Conservation (phyloP, 1,284 basidiomycete species). For the Coniferiporia weirii region DNA sequence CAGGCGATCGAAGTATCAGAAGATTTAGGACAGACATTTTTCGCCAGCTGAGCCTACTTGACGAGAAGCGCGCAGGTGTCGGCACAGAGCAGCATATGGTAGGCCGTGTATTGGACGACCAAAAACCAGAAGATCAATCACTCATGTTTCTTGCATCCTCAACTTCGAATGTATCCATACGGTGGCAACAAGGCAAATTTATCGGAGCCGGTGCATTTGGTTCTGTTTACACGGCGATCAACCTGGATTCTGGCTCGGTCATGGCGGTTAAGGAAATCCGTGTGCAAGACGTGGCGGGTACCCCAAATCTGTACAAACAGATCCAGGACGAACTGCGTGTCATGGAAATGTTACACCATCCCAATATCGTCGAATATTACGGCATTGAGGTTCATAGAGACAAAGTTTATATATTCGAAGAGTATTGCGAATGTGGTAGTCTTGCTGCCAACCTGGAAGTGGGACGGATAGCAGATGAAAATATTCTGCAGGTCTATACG, state of each 20-base stretch:
- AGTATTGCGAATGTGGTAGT: slow-evolving; percentile 97
- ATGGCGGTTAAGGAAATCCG: slow-evolving; percentile 99
- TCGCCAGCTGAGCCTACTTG: slow-evolving; percentile 57
- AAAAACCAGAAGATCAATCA: slow-evolving; percentile 87
- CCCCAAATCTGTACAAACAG: slow-evolving; percentile 83
- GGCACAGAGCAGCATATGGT: slow-evolving; percentile 69
- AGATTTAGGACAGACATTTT: slow-evolving; percentile 70
- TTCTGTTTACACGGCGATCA: slow-evolving; percentile 96
- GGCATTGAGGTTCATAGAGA: slow-evolving; percentile 99
- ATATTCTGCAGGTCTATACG: slow-evolving; percentile 93
- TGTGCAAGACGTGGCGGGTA: slow-evolving; percentile 86
- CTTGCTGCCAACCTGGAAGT: slow-evolving; percentile 88
- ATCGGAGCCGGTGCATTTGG: slow-evolving; percentile 98
- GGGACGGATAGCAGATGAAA: slow-evolving; percentile 95
- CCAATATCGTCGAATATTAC: slow-evolving; percentile 98
- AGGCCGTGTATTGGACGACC: slow-evolving; percentile 88
- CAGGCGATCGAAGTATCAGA: slow-evolving; percentile 57
- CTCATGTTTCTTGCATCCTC: slow-evolving; percentile 89
- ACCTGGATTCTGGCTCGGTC: slow-evolving; percentile 91
- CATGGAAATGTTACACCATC: slow-evolving; percentile 98
- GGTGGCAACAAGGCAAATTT: slow-evolving; percentile 98
- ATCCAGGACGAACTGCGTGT: slow-evolving; percentile 97
- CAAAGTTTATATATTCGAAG: slow-evolving; percentile 99
- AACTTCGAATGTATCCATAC: slow-evolving; percentile 91
- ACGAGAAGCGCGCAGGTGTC: slow-evolving; percentile 53